These are phyloP conservation scores for Botrytis cinerea DNA, from an alignment of 2,329 filamentous ascomycete genomes.

Conservation along the genomic window DNA sequence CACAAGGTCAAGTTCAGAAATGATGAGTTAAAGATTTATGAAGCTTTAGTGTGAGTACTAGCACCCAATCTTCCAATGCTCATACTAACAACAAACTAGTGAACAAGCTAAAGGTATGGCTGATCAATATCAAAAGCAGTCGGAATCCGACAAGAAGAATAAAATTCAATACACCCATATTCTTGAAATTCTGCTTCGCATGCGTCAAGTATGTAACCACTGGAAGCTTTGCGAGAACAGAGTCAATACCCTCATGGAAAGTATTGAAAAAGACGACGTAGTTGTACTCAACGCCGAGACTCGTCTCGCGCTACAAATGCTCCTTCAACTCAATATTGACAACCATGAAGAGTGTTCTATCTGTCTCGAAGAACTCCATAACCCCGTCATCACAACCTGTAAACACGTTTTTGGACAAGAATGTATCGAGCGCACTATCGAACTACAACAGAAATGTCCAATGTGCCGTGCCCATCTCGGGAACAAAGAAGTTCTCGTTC, in stretches of 20 bases:
- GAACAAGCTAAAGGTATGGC: conserved; percentile 74
- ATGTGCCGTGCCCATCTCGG: conserved; percentile 74
- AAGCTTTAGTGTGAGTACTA: conserved; percentile 62
- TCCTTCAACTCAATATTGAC: conserved; percentile 76
- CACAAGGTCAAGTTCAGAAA: conserved; percentile 72
- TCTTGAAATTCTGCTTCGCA: conserved; percentile 77
- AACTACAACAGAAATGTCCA: conserved; percentile 77
- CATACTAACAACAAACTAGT: conserved; percentile 45
- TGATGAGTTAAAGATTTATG: conserved; percentile 77
- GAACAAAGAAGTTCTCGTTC: conserved; percentile 62
- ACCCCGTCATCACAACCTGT: conserved; percentile 81
- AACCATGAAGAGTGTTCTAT: conserved; percentile 81
- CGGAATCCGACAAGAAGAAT: conserved; percentile 40
- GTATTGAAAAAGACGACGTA: conserved; percentile 66
- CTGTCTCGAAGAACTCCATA: conserved; percentile 71
- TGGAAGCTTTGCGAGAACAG: conserved; percentile 80
- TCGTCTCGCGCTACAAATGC: conserved; percentile 67
- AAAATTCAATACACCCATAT: conserved; percentile 68
- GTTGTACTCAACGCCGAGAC: conserved; percentile 75
- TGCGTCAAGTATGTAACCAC: conserved; percentile 86
- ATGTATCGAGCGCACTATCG: conserved; percentile 75
- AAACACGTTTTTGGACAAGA: conserved; percentile 75
- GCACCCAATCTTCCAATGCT: background rate
- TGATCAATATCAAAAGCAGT: conserved; percentile 53
- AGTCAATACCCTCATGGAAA: conserved; percentile 68